A percentile compares a stretch with the other conserved stretches of the same genome.
Conservation (phyloP, 2,329 filamentous ascomycete species). For the Nannizziopsis arthrosporioides region DNA sequence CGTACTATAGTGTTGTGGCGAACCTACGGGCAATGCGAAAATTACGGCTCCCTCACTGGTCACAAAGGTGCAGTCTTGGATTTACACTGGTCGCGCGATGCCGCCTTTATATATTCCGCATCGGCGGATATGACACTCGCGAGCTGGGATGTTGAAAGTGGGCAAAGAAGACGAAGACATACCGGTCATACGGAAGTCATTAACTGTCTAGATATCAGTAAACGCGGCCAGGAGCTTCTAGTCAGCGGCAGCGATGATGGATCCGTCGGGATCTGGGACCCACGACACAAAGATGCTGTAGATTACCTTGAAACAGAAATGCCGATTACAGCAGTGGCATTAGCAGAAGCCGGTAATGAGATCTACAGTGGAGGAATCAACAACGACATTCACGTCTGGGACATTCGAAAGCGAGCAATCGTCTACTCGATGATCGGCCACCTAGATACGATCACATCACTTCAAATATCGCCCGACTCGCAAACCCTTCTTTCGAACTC, state of each 20-base stretch:
- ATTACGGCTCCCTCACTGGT: constrained; percentile 78
- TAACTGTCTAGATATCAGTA: constrained; percentile 80
- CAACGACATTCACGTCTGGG: constrained; percentile 96
- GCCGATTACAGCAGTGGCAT: constrained; percentile 77
- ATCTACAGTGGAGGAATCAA: constrained; percentile 91
- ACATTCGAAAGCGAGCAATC: constrained; percentile 79
- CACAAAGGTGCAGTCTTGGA: constrained; percentile 88
- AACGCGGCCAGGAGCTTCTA: constrained; percentile 77
- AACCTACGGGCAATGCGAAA: constrained; percentile 84
- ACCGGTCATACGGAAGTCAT: constrained; percentile 92
- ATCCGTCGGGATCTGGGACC: constrained; percentile 91
- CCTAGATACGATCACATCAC: constrained; percentile 79
- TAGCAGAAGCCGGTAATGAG: constrained; percentile 92
- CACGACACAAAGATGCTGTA: constrained; percentile 73
- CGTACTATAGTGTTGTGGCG: constrained; percentile 69
- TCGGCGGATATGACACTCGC: constrained; percentile 88
- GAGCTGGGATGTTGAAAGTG: constrained; percentile 88
- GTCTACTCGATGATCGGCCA: constrained; percentile 83
- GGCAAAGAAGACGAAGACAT: constrained; percentile 82
- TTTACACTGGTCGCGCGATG: constrained; percentile 93
- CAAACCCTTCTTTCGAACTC: constrained; percentile 83
- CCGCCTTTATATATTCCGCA: constrained; percentile 76
- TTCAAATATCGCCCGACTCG: constrained; percentile 84
- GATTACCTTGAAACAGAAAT: constrained; percentile 86
- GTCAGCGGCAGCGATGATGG: constrained; percentile 90